Base-by-base conservation (phyloP, 2,329 filamentous ascomycete genomes). In the Xylariaceae sp. region DNA sequence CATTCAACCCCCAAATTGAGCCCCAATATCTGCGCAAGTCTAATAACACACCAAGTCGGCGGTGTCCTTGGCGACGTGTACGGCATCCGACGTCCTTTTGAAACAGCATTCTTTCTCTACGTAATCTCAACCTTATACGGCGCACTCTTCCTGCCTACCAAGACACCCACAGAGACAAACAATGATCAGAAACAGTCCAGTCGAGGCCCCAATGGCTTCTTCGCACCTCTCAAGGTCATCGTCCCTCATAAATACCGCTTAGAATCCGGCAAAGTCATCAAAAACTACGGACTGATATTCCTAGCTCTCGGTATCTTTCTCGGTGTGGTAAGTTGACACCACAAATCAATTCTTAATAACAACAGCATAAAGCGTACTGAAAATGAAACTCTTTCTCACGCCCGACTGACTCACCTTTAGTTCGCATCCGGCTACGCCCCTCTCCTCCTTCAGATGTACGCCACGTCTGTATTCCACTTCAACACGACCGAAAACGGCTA, bases 381-480 rank as follows among this genome's bases (percentile, higher is more conserved):
- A n/a, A 2, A 29, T 53, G n/a, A 49, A 31, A 19, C 52, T 50
- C 24, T 60, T 17, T 12, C 9, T 51, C 17, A 45, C 53, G 11
- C 12, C 28, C n/a, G n/a, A n/a, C n/a, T n/a, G n/a, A 31, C 16
- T 11, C 7, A 19, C 40, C 17, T 58, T 23, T 52, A 81, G 67
- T 77, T 90, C 1, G 87, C 88, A 0, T 90, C 88, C 0, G 87
- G 86, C 1, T 91, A 89, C 53, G 86, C 87, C 0, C 84, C 86
- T 0, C 77, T 84, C 0, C 73, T 91, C 0, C 78, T 86, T 28
- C 83, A 86, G 60, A 79, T 86, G 76, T 86, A 85, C 53, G 81
- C 82, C 2, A 85, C 83, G 0, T 78, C 82, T 1, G 75, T 74
- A 0, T 86, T 85, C 60, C 74, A 77, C 56, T 86, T 86, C 55